Conservation (phyloP, 495 filamentous ascomycete genomes). For the Cairneyella variabilis region DNA sequence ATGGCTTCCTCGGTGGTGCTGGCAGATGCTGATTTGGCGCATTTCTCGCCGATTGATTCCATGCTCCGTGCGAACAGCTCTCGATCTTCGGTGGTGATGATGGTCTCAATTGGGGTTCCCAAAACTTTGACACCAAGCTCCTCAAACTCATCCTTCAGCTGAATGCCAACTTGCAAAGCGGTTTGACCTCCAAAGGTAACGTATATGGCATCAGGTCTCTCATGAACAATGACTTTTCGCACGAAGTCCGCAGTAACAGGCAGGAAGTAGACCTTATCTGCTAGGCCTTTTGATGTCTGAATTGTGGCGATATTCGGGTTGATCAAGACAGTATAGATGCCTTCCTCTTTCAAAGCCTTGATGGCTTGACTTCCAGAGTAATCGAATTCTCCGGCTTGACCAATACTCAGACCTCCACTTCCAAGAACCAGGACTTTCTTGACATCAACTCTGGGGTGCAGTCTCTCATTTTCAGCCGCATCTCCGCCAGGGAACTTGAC, state of each 20-base stretch:
- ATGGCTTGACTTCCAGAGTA: constrained; percentile 95
- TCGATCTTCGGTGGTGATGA: constrained; percentile 97
- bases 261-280: constrained; percentile 97
- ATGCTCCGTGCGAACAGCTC: constrained; percentile 96
- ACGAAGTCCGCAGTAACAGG: constrained; percentile 97
- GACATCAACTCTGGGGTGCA: constrained; percentile 72
- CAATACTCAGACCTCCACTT: constrained; percentile 91
- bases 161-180: constrained; percentile 88
- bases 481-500: constrained; percentile 85
- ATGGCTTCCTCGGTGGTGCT: constrained; percentile 82
- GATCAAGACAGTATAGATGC: constrained; percentile 90
- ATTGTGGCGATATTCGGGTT: constrained; percentile 99
- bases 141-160: constrained; percentile 95
- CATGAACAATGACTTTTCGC: constrained; percentile 89
- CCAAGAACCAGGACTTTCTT: constrained; percentile 95
- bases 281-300: constrained; percentile 95
- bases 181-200: constrained; percentile 96
- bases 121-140: constrained; percentile 86
- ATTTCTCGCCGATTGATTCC: constrained; percentile 97
- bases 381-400: constrained; percentile 96
- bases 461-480: constrained; percentile 66
- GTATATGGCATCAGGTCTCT: constrained; percentile 92
- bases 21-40: constrained; percentile 93
- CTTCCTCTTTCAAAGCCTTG: constrained; percentile 94
- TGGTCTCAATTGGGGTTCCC: constrained; percentile 94